phyloP scores from a whole-genome alignment of 208 protist genomes.

The Leishmania major region DNA sequence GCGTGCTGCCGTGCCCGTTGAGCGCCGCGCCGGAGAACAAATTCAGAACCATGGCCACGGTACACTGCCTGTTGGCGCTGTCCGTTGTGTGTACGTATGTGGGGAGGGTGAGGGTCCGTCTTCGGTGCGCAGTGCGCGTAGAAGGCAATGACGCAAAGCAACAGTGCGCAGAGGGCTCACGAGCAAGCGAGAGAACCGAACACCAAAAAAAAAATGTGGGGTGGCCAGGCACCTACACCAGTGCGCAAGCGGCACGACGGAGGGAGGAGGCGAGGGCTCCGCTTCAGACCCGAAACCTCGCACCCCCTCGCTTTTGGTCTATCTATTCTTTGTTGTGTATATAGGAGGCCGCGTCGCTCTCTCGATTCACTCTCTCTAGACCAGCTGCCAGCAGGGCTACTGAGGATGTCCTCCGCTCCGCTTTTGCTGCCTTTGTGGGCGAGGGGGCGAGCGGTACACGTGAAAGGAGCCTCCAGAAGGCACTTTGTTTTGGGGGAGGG shows the following conservation, averaged over 20 bases:
- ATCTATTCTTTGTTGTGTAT: neutral
- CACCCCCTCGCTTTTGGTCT: neutral
- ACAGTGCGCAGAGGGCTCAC: neutral
- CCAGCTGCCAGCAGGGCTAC: neutral
- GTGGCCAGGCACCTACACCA: neutral
- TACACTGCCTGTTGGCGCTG: neutral
- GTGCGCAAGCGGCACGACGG: neutral
- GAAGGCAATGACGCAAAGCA: neutral
- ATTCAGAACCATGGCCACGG: conserved; percentile 28
- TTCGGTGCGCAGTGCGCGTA: neutral
- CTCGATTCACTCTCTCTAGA: neutral
- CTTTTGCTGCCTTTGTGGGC: neutral
- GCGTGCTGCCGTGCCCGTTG: conserved; percentile 15
- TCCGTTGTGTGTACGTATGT: neutral
- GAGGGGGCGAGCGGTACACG: neutral
- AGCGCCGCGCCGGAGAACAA: conserved; percentile 34
- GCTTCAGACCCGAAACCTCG: neutral
- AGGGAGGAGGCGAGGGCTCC: neutral
- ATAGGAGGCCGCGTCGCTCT: neutral
- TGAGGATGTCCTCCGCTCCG: neutral
- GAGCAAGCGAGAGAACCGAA: neutral
- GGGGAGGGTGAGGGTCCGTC: neutral
- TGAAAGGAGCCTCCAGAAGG: neutral
- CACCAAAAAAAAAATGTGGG: neutral
- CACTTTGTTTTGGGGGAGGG: neutral